Base-by-base conservation (phyloP, 768 basidiomycete species). In the Imleria badia region DNA sequence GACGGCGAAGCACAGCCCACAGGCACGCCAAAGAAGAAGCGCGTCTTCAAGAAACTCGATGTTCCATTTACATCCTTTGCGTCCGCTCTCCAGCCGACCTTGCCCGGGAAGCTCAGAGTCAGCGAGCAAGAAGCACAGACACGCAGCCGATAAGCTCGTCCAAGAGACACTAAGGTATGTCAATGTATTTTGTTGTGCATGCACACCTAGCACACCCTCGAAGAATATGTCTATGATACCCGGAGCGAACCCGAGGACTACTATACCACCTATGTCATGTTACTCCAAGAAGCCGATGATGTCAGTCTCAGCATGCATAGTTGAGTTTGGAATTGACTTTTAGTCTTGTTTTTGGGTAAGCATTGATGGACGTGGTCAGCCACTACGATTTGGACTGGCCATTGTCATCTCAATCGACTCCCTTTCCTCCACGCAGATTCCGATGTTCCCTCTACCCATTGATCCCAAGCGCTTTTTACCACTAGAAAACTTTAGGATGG, bases 211-310 rank as follows among this genome's bases (percentile, higher is more conserved):
- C 98, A 99, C 69, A 94, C 95, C 5, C 85, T 99, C 14, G 96
- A 99, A 76, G 97, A 98, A 75, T 98, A 96, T 77, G 89, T 98
- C 54, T 98, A 98, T 75, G 96, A 98, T 72, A 94, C 81, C 66
- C 90, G 94, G 35, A 77, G 83, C 73, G 96, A 97, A 77, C 82
- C 98, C 56, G 95, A 98, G 35, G 91, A 88, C 44, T 84, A 89
- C 47, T 97, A 91, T 66, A 85, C 86, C 17, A 44, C 82, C 13
- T 98, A 78, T 72, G 89, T 89, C 48, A 73, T 66, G 20, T 81
- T 85, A 43, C 79, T 95, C 31, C 76, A 81, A 52, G 86, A 86
- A 59, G 86, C 93, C 7, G 95, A 98, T 71, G 91, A 96, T n/a
- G n/a, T n/a, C n/a, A n/a, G n/a, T n/a, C n/a, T n/a, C n/a, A n/a